Percentiles rank a stretch among this genome's conserved stretches.
Conservation (phyloP, 805 yeast species). For the Ogataea saltuana region DNA sequence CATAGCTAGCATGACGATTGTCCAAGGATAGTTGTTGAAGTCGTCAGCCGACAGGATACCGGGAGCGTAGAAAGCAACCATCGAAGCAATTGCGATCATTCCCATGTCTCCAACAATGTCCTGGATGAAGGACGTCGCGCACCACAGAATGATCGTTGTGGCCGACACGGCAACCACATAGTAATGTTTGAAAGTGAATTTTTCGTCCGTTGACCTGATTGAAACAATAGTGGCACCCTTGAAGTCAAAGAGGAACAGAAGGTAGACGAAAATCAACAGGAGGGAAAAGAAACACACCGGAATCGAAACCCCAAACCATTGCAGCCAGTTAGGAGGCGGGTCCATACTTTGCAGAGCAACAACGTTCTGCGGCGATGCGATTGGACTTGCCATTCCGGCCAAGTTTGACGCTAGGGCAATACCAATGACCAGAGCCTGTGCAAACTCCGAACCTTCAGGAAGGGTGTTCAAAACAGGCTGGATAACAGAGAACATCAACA, state of each 20-base stretch:
- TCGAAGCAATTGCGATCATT: constrained; percentile 86
- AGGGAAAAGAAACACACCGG: constrained; percentile 74
- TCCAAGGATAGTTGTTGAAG: constrained; percentile 95
- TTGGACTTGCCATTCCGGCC: constrained; percentile 98
- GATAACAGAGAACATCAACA: constrained; percentile 83
- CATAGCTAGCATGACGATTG: constrained; percentile 93
- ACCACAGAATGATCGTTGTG: constrained; percentile 83
- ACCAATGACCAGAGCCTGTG: constrained; percentile 83
- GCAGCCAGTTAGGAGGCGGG: constrained; percentile 83
- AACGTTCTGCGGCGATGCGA: constrained; percentile 95
- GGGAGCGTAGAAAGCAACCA: constrained; percentile 89
- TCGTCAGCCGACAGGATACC: constrained; percentile 87
- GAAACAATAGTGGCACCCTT: constrained; percentile 50
- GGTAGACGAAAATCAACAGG: constrained; percentile 68
- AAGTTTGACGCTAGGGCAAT: constrained; percentile 90
- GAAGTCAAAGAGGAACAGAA: constrained; percentile 62
- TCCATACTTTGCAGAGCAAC: constrained; percentile 86
- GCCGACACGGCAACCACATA: constrained; percentile 69
- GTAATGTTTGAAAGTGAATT: constrained; percentile 71
- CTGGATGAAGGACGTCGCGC: constrained; percentile 75
- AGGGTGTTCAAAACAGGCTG: constrained; percentile 86
- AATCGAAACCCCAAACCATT: constrained; percentile 87
- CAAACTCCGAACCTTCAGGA: constrained; percentile 75
- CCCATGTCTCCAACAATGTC: constrained; percentile 92
- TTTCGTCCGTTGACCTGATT: constrained; percentile 62